A percentile compares a stretch with the other conserved stretches of the same genome.
Evolutionary conservation across 2,329 filamentous ascomycete species (phyloP).

Genomic region (Sporothrix dimorphospora): DNA sequence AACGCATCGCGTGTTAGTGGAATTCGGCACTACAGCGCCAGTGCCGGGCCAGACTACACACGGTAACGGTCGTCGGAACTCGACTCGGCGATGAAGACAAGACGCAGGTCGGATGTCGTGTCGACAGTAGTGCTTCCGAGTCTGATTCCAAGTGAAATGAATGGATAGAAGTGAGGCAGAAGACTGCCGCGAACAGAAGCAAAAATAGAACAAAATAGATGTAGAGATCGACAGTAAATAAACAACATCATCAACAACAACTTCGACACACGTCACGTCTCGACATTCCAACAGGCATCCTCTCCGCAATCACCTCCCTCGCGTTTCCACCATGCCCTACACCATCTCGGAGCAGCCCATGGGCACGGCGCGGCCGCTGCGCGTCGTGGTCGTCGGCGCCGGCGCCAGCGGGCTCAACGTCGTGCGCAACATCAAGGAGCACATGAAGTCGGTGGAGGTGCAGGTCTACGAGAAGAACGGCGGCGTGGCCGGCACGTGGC

Average conservation of each 20-base stretch:
- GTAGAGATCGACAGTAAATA: not conserved
- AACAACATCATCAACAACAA: too few relatives aligned
- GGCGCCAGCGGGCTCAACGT: constrained; percentile 38
- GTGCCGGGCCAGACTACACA: not conserved
- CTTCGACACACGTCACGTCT: too few relatives aligned
- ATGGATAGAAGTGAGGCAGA: not conserved
- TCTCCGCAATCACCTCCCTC: not conserved
- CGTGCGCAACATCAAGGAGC: constrained; percentile 25
- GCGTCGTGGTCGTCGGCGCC: constrained; percentile 49
- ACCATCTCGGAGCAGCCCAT: constrained; percentile 26
- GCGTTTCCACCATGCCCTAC: constrained; percentile 18
- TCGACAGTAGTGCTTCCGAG: not conserved
- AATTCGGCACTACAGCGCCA: not conserved
- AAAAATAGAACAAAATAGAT: not conserved
- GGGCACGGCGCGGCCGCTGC: constrained; percentile 29
- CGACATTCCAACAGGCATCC: not conserved
- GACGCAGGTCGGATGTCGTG: not conserved
- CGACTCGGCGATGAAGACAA: not conserved
- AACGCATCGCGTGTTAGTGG: not conserved
- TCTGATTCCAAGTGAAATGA: too few relatives aligned
- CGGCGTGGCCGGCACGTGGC: constrained; percentile 31
- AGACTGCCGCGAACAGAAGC: not conserved
- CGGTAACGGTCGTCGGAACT: not conserved
- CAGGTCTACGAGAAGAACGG: constrained; percentile 33
- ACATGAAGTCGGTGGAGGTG: constrained; percentile 31